Percentiles rank a stretch among this genome's conserved stretches.
These are phyloP conservation scores for Sporisorium scitamineum DNA, from an alignment of 1,284 basidiomycete species.

Conservation along the genomic window DNA sequence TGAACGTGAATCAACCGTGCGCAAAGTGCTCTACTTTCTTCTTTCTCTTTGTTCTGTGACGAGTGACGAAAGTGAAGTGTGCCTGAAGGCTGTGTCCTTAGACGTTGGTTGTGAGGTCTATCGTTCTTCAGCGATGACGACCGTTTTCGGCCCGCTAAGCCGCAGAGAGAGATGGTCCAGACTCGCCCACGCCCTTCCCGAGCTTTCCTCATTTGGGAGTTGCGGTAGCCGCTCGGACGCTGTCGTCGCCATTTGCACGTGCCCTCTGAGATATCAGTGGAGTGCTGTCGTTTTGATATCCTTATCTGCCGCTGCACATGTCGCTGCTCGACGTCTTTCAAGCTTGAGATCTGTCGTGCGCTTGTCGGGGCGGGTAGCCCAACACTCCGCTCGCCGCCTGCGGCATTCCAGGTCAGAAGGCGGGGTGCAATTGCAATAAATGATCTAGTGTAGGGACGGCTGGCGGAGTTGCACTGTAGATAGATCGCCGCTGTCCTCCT, in stretches of 20 bases:
- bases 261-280: not conserved
- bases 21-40: no score
- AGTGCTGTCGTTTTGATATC: not conserved
- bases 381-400: not conserved
- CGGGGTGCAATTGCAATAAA: not conserved
- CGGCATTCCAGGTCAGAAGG: not conserved
- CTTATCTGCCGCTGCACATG: not conserved
- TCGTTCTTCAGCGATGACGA: slow-evolving; percentile 6
- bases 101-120: slow-evolving; percentile 2
- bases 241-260: not conserved
- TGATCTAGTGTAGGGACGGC: not conserved
- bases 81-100: slow-evolving; percentile 8
- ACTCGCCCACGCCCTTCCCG: not conserved
- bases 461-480: not conserved
- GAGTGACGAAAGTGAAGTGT: not conserved
- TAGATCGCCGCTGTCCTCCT: not conserved
- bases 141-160: slow-evolving; percentile 5
- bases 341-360: not conserved
- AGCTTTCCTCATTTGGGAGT: not conserved
- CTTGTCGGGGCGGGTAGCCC: not conserved
- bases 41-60: not conserved
- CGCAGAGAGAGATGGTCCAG: slow-evolving; percentile 1
- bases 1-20: not conserved
- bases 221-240: not conserved
- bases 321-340: not conserved